phyloP scores from a whole-genome alignment of 2,329 filamentous ascomycete genomes.

The Colletotrichum liaoningense region DNA sequence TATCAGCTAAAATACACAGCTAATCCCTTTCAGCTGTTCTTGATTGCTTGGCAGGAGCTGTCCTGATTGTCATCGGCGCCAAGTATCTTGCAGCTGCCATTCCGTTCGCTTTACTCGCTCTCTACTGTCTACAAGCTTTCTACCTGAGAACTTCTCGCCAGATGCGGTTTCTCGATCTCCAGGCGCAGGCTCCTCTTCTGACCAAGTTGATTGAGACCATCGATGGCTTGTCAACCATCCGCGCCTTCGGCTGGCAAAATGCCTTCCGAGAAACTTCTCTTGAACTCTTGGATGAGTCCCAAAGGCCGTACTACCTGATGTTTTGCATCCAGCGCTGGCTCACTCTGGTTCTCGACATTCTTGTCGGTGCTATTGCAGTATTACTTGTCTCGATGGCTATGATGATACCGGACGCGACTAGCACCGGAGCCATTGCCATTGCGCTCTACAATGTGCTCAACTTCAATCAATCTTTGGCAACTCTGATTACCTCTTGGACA shows the following conservation, averaged over 20 bases:
- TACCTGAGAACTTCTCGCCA: conserved; percentile 66
- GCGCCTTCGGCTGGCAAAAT: conserved; percentile 42
- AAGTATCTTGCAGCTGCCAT: conserved; percentile 57
- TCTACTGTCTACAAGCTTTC: conserved; percentile 42
- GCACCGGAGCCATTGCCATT: conserved; percentile 39
- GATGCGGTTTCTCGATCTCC: conserved; percentile 65
- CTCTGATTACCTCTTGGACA: conserved; percentile 39
- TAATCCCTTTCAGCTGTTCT: not conserved
- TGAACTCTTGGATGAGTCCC: conserved; percentile 37
- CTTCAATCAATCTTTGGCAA: conserved; percentile 41
- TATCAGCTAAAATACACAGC: not conserved
- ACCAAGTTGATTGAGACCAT: conserved; percentile 53
- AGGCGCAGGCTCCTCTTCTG: conserved; percentile 61
- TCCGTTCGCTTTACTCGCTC: conserved; percentile 47
- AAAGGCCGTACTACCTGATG: conserved; percentile 53
- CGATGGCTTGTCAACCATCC: conserved; percentile 43
- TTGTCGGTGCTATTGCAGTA: conserved; percentile 37
- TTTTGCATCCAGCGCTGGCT: conserved; percentile 63
- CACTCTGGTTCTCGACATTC: conserved; percentile 58
- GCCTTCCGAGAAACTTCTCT: conserved; percentile 14
- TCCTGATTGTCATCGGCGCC: conserved; percentile 57
- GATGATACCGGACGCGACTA: conserved; percentile 20
- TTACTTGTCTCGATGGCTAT: conserved; percentile 34
- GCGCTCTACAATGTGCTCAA: conserved; percentile 46
- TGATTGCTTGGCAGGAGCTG: conserved; percentile 1